phyloP scores from a whole-genome alignment of 169 alveolate genomes.

The Cryptosporidium felis region DNA sequence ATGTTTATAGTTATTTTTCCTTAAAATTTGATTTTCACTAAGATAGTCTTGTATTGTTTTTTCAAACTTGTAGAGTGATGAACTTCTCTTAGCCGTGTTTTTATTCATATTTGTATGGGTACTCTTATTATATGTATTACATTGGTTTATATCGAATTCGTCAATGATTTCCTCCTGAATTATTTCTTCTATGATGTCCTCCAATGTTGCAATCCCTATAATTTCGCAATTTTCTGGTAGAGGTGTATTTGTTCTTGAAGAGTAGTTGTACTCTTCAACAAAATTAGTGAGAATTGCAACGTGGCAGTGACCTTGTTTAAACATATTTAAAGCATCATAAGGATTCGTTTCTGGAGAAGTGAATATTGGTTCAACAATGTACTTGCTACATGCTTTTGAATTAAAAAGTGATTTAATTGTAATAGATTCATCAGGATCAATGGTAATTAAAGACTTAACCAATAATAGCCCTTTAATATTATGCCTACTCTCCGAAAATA shows the following conservation, averaged over 20 bases:
- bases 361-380: conserved; percentile 57
- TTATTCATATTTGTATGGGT: not conserved
- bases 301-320: conserved; percentile 71
- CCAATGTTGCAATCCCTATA: conserved; percentile 65
- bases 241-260: conserved; percentile 26
- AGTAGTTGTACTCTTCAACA: conserved; percentile 41
- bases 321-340: conserved; percentile 50
- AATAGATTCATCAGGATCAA: conserved; percentile 62
- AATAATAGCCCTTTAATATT: conserved; percentile 82
- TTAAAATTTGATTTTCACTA: not conserved
- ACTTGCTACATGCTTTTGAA: conserved; percentile 17
- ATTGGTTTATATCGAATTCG: conserved; percentile 53
- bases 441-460: conserved; percentile 78
- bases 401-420: conserved; percentile 46
- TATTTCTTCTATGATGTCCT: conserved; percentile 59
- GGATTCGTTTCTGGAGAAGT: conserved; percentile 67
- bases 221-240: conserved; percentile 45
- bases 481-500: conserved; percentile 77
- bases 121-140: not conserved
- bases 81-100: not conserved
- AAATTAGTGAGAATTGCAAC: conserved; percentile 58
- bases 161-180: conserved; percentile 67
- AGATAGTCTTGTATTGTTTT: conserved; percentile 15
- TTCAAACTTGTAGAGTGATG: conserved; percentile 28
- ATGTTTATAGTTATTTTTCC: not conserved